A percentile compares a stretch with the other conserved stretches of the same genome.
These are phyloP conservation scores for Cercospora beticola DNA, from an alignment of 2,329 filamentous ascomycete species.

Conservation along the genomic window DNA sequence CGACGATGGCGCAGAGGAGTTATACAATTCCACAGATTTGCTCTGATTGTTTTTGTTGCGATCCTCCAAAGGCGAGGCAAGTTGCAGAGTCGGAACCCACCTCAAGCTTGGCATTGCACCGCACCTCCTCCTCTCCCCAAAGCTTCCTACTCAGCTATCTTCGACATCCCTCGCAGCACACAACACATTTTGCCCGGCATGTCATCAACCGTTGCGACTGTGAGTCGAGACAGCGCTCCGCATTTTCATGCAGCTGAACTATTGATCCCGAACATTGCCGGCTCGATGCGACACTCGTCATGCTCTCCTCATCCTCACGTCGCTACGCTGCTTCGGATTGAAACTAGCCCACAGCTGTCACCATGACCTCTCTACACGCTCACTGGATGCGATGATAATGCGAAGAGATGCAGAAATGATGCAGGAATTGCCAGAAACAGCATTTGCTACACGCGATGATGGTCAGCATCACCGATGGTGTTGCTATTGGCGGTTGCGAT, in stretches of 20 bases:
- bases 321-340: neutral
- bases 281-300: neutral
- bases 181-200: neutral
- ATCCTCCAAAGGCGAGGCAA: too few species aligned
- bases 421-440: neutral
- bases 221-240: neutral
- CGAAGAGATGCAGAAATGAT: neutral
- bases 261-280: neutral
- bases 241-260: neutral
- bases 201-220: neutral
- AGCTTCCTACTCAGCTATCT: neutral
- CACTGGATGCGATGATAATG: neutral
- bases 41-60: too few species aligned
- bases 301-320: neutral
- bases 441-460: neutral
- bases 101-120: neutral
- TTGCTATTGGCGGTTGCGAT: neutral
- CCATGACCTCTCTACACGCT: neutral
- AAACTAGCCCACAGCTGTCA: neutral
- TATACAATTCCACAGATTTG: too few species aligned
- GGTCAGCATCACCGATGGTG: neutral
- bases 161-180: neutral
- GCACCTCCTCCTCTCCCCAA: neutral
- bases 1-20: too few species aligned
- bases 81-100: too few species aligned